Percentiles rank a stretch among this genome's conserved stretches.
Conservation (phyloP, 345 rosid genomes). For the Passiflora organensis region DNA sequence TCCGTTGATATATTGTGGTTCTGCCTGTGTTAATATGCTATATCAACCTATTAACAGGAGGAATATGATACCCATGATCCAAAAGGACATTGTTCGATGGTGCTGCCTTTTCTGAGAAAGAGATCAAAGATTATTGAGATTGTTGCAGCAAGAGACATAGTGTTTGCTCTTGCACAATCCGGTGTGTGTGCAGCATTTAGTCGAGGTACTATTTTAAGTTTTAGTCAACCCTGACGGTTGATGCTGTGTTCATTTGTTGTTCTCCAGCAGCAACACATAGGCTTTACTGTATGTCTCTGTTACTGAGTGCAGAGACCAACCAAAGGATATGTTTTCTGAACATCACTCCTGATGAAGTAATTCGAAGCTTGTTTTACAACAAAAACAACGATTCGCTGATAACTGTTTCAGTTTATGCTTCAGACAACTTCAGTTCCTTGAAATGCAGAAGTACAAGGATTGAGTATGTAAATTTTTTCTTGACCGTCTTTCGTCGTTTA, state of each 20-base stretch:
- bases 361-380: slow-evolving; percentile 59
- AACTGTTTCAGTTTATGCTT: slow-evolving; percentile 62
- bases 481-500: no score
- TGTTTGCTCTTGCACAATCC: slow-evolving; percentile 56
- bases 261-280: neutral
- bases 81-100: slow-evolving; percentile 64
- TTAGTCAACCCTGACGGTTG: neutral
- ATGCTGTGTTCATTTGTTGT: neutral
- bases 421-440: slow-evolving; percentile 58
- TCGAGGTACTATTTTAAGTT: slow-evolving; percentile 29
- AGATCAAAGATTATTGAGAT: slow-evolving; percentile 83
- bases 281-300: neutral
- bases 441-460: slow-evolving; percentile 66
- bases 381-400: slow-evolving; percentile 66
- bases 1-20: no score
- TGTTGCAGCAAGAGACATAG: slow-evolving; percentile 64
- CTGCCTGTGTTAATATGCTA: no score
- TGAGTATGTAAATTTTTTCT: slow-evolving; percentile 36
- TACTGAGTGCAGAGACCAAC: slow-evolving; percentile 46
- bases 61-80: slow-evolving; percentile 93
- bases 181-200: slow-evolving; percentile 61
- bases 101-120: slow-evolving; percentile 74
- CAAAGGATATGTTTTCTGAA: slow-evolving; percentile 63
- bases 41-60: slow-evolving; percentile 37
- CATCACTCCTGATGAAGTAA: slow-evolving; percentile 57